A percentile compares a stretch with the other conserved stretches of the same genome.
These are phyloP conservation scores for Ulmus americana DNA, from an alignment of 331 rosid genomes.

Conservation along the genomic window DNA sequence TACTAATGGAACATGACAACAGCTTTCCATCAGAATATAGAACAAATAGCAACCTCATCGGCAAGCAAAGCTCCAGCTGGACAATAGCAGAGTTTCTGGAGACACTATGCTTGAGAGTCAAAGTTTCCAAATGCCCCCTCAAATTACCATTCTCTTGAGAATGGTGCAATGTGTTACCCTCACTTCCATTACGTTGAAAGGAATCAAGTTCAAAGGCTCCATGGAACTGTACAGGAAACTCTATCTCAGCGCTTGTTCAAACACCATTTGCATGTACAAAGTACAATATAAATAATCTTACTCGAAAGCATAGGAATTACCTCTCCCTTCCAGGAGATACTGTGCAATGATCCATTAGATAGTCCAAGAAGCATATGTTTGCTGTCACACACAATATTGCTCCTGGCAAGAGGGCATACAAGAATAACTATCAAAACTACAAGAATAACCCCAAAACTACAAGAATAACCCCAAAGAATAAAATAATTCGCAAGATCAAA, in stretches of 20 bases:
- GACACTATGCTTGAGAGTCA: conserved; percentile 31
- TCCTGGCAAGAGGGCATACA: conserved; percentile 47
- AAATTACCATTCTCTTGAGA: conserved; percentile 60
- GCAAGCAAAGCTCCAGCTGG: conserved; percentile 74
- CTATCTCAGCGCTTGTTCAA: background rate
- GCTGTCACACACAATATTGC: conserved; percentile 77
- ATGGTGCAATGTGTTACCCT: conserved; percentile 36
- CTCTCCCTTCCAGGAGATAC: conserved; percentile 96
- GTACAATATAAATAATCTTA: conserved; percentile 10
- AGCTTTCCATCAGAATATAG: conserved; percentile 80
- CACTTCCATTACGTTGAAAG: conserved; percentile 36
- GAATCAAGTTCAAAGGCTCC: conserved; percentile 72
- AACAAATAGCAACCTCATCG: conserved; percentile 71
- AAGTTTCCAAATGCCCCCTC: conserved; percentile 38
- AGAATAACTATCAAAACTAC: conserved; percentile 29
- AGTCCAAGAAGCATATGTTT: conserved; percentile 84
- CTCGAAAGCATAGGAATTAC: conserved; percentile 38
- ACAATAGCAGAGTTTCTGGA: conserved; percentile 51
- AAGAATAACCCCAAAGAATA: conserved; percentile 3
- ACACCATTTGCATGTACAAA: background rate
- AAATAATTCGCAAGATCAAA: conserved; percentile 24
- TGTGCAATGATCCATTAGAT: conserved; percentile 79
- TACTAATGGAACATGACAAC: conserved; percentile 76
- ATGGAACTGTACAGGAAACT: conserved; percentile 64
- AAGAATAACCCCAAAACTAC: conserved; percentile 10